Evolutionary conservation across 225 moss, liverwort and hornwort species (phyloP).

Genomic region (Climacium dendroides): DNA sequence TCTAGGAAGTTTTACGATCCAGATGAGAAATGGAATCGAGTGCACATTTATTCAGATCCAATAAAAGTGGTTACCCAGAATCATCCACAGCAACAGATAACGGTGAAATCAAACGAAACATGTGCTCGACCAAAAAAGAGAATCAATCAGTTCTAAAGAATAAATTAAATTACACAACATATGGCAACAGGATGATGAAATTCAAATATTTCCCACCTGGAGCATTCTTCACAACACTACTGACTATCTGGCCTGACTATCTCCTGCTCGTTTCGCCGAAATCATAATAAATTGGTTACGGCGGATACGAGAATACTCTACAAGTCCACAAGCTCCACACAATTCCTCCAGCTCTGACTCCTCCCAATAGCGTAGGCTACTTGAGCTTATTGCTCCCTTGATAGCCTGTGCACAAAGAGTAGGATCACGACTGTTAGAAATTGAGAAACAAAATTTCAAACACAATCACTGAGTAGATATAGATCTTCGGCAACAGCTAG

Average conservation of each 20-base stretch:
- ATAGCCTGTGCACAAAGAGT: neutral
- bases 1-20: no score
- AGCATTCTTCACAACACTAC: neutral
- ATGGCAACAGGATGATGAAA: neutral
- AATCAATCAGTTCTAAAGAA: neutral
- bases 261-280: conserved; percentile 18
- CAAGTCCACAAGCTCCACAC: conserved; percentile 28
- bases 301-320: conserved; percentile 27
- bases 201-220: neutral
- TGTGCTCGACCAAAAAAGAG: neutral
- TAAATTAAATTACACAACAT: neutral
- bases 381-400: conserved; percentile 10
- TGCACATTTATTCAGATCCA: neutral
- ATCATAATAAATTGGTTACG: conserved; percentile 37
- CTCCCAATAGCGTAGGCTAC: conserved; percentile 26
- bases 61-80: no score
- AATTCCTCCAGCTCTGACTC: conserved; percentile 47
- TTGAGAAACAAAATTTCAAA: neutral
- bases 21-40: neutral
- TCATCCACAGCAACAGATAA: neutral
- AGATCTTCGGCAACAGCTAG: neutral
- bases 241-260: neutral
- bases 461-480: neutral
- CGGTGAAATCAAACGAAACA: neutral
- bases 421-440: neutral